phyloP scores from a whole-genome alignment of 768 basidiomycete genomes.

The Termitomyces heimii region DNA sequence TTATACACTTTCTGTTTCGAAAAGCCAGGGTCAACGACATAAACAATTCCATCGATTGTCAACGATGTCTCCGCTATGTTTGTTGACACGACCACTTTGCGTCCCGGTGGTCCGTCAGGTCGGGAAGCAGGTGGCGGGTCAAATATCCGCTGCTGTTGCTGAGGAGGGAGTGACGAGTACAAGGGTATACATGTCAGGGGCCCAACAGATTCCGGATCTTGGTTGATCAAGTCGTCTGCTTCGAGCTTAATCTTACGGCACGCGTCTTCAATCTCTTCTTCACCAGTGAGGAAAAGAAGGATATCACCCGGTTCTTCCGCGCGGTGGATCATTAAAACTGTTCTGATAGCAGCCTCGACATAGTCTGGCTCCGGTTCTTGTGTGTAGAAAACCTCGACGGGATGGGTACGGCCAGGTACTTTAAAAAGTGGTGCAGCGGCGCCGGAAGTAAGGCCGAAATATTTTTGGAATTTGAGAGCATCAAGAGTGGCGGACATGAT shows the following conservation, averaged over 20 bases:
- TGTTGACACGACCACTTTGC: conserved; percentile 93
- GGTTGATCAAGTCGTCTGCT: conserved; percentile 74
- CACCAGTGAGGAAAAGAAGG: conserved; percentile 93
- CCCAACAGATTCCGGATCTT: conserved; percentile 71
- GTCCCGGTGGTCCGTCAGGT: conserved; percentile 71
- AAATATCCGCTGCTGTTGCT: conserved; percentile 96
- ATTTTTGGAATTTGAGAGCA: conserved; percentile 93
- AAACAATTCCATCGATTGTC: conserved; percentile 99
- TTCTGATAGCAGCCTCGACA: conserved; percentile 93
- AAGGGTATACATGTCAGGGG: conserved; percentile 88
- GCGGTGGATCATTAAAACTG: conserved; percentile 95
- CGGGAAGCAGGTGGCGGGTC: conserved; percentile 73
- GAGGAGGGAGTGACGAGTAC: conserved; percentile 91
- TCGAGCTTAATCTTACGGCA: conserved; percentile 91
- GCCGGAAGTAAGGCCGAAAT: conserved; percentile 57
- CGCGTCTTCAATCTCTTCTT: conserved; percentile 97
- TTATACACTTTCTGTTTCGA: conserved; percentile 99
- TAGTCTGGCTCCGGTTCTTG: conserved; percentile 93
- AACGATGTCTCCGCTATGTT: conserved; percentile 98
- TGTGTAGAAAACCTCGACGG: conserved; percentile 93
- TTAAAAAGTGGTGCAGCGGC: conserved; percentile 74
- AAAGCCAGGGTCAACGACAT: conserved; percentile 96
- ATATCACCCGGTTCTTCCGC: conserved; percentile 93
- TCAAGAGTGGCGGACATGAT: conserved; percentile 99
- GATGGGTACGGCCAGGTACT: conserved; percentile 90